These are phyloP conservation scores for Trypanosomatidae sp. DNA, from an alignment of 208 protist genomes.

Conservation along the genomic window DNA sequence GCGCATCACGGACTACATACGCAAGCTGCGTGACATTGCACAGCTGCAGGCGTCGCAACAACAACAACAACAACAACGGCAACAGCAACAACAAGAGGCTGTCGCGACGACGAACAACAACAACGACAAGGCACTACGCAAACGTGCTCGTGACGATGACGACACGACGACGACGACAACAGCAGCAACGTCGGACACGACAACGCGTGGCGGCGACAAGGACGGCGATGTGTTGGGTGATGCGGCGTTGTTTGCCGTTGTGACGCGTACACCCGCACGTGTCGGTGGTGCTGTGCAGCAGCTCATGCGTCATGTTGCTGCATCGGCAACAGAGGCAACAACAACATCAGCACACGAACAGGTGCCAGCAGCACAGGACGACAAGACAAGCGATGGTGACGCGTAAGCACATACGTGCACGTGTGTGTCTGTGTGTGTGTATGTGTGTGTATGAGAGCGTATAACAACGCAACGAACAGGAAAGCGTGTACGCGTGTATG, in stretches of 20 bases:
- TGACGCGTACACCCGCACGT: slow-evolving; percentile 16
- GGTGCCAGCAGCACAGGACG: too few species aligned
- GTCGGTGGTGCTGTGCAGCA: slow-evolving; percentile 14
- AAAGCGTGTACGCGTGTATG: not conserved
- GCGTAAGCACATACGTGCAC: not conserved
- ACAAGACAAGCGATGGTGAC: not conserved
- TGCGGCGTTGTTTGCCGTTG: slow-evolving; percentile 30
- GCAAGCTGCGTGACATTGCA: slow-evolving; percentile 77
- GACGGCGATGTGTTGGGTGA: slow-evolving; percentile 16
- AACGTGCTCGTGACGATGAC: not conserved
- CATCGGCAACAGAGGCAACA: not conserved
- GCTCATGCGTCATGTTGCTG: slow-evolving; percentile 13
- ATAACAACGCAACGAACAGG: too few species aligned
- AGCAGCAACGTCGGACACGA: not conserved
- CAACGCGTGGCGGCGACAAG: not conserved
- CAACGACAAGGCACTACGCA: not conserved
- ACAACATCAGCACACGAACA: too few species aligned
- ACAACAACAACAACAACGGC: not conserved
- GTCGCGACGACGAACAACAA: not conserved
- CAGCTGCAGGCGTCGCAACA: slow-evolving; percentile 6
- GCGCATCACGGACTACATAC: slow-evolving; percentile 75
- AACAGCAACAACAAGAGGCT: not conserved
- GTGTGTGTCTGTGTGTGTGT: not conserved
- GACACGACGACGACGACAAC: not conserved
- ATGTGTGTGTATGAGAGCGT: too few species aligned